These are phyloP conservation scores for Prinsepia uniflora DNA, from an alignment of 306 rosid species.

Conservation along the genomic window DNA sequence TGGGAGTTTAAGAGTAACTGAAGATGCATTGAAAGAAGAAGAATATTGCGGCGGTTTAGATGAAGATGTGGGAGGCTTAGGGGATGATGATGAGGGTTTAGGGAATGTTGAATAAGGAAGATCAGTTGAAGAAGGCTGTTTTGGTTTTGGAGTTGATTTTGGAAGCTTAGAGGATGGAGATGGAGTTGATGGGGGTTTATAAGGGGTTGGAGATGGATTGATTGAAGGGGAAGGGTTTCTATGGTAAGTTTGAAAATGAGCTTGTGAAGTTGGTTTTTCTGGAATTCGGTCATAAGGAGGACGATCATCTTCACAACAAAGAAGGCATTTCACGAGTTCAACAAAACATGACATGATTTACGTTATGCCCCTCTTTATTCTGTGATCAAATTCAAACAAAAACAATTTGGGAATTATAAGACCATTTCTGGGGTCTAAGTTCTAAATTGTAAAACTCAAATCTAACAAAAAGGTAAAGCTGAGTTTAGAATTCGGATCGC, in stretches of 20 bases:
- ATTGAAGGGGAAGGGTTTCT: not conserved
- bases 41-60: slow-evolving; percentile 1
- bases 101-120: not conserved
- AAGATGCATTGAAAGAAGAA: not conserved
- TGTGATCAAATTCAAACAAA: too few species aligned
- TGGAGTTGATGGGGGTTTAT: not conserved
- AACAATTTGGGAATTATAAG: not conserved
- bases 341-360: not conserved
- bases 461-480: too few species aligned
- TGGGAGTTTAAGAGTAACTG: too few species aligned
- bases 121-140: not conserved
- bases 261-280: not conserved
- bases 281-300: not conserved
- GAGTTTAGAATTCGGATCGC: too few species aligned
- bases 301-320: slow-evolving; percentile 19
- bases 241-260: not conserved
- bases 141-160: not conserved
- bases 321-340: slow-evolving; percentile 14
- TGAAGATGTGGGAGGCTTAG: slow-evolving; percentile 4
- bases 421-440: not conserved
- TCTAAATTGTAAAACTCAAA: too few species aligned
- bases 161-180: not conserved
- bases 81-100: not conserved
- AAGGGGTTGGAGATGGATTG: not conserved
- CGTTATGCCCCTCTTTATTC: too few species aligned